Percentiles rank a stretch among this genome's conserved stretches.
phyloP scores from a whole-genome alignment of 2,329 filamentous ascomycete species.

The Ophiostoma angusticollis region DNA sequence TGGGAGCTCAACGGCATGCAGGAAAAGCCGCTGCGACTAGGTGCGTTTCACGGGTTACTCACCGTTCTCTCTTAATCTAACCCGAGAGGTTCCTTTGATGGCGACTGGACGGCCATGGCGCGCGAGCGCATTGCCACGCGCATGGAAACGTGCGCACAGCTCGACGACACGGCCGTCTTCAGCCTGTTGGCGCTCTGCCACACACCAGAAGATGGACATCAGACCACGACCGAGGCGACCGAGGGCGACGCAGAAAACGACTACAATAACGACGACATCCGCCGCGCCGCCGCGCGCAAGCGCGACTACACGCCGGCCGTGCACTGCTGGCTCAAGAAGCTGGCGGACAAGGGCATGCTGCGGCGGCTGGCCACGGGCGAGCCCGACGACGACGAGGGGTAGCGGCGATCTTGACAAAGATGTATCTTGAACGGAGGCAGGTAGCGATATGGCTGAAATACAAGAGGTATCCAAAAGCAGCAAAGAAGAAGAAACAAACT shows the following conservation, averaged over 20 bases:
- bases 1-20: conserved; percentile 96
- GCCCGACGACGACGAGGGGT: not conserved
- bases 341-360: conserved; percentile 55
- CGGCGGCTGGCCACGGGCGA: conserved; percentile 21
- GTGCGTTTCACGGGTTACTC: conserved; percentile 22
- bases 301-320: conserved; percentile 59
- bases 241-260: conserved; percentile 30
- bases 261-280: conserved; percentile 30
- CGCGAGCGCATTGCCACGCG: conserved; percentile 51
- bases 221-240: conserved; percentile 2
- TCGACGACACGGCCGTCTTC: conserved; percentile 16
- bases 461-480: not conserved
- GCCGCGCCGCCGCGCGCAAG: conserved; percentile 40
- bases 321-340: conserved; percentile 53
- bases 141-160: conserved; percentile 31
- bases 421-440: too few relatives aligned
- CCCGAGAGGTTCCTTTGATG: conserved; percentile 15
- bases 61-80: not conserved
- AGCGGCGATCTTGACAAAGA: too few relatives aligned
- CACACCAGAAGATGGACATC: conserved; percentile 33
- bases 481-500: conserved; percentile 1
- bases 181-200: conserved; percentile 63
- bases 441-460: too few relatives aligned
- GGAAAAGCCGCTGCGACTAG: conserved; percentile 53
- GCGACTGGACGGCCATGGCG: conserved; percentile 56